Percentiles rank a stretch among this genome's conserved stretches.
Conservation (phyloP, 371 early-diverging fungal genomes). For the Mortierella sp. region DNA sequence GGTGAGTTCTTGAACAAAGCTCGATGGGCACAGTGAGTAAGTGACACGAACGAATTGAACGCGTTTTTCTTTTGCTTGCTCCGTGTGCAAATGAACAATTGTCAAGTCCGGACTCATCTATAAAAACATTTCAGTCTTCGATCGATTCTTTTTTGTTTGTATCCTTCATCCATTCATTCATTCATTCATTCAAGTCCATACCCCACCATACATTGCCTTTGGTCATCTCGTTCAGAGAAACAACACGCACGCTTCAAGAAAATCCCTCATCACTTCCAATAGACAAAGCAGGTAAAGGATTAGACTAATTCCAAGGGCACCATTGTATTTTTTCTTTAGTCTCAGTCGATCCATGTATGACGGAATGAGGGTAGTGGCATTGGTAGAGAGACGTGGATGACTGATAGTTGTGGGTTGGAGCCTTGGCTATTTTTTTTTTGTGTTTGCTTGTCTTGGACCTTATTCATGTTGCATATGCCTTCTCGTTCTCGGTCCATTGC, state of each 20-base stretch:
- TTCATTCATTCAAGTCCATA: neutral
- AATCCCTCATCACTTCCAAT: too few relatives aligned
- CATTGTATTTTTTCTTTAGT: neutral
- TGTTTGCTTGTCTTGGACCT: neutral
- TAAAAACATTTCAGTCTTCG: neutral
- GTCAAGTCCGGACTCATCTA: neutral
- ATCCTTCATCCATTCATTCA: neutral
- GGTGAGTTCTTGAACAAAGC: neutral
- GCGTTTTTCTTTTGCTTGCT: neutral
- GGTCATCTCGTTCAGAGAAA: too few relatives aligned
- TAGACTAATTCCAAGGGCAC: neutral
- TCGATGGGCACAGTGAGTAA: neutral
- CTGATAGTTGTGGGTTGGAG: neutral
- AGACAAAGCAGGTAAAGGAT: too few relatives aligned
- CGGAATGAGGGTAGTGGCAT: neutral
- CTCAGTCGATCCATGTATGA: neutral
- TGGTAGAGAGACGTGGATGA: neutral
- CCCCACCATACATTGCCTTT: neutral
- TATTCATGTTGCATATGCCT: neutral
- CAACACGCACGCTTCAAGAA: too few relatives aligned
- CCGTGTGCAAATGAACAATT: neutral
- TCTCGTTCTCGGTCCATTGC: neutral
- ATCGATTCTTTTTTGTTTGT: neutral
- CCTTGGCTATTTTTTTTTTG: neutral
- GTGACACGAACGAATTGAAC: neutral